A percentile compares a stretch with the other conserved stretches of the same genome.
Evolutionary conservation across 345 rosid species (phyloP).

Genomic region (Balakata baccata): DNA sequence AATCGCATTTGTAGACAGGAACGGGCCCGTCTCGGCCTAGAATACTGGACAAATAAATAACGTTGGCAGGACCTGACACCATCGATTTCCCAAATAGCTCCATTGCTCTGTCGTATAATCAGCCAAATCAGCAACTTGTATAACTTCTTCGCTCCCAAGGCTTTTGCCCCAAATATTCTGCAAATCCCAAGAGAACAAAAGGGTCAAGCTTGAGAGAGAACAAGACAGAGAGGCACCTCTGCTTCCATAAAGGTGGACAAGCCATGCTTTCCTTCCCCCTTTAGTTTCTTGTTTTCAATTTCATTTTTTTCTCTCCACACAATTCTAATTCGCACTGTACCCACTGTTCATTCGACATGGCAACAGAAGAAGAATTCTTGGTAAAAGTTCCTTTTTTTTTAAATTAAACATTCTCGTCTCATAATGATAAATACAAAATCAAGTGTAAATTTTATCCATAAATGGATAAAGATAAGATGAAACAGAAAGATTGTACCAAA

Average conservation of each 20-base stretch:
- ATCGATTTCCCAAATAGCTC: slow-evolving; percentile 77
- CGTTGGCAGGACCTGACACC: slow-evolving; percentile 63
- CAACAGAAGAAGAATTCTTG: background rate
- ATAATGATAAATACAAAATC: background rate
- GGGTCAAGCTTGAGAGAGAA: slow-evolving; percentile 9
- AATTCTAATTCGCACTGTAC: background rate
- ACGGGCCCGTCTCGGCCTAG: slow-evolving; percentile 73
- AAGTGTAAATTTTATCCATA: background rate
- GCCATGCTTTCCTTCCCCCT: too few species aligned
- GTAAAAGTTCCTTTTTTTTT: background rate
- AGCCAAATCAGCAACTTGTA: slow-evolving; percentile 16
- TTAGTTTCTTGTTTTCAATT: background rate
- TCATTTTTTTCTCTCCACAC: background rate
- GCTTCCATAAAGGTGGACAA: background rate
- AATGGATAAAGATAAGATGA: background rate
- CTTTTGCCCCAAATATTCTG: slow-evolving; percentile 19
- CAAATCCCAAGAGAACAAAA: slow-evolving; percentile 31
- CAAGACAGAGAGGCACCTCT: background rate
- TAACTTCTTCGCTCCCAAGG: background rate
- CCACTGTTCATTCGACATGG: background rate
- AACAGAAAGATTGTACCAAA: background rate
- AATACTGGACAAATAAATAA: slow-evolving; percentile 82
- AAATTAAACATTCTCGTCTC: background rate
- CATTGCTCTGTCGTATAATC: slow-evolving; percentile 40
- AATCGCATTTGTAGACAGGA: slow-evolving; percentile 79